phyloP scores from a whole-genome alignment of 1,284 basidiomycete species.

The Chiua sp. region DNA sequence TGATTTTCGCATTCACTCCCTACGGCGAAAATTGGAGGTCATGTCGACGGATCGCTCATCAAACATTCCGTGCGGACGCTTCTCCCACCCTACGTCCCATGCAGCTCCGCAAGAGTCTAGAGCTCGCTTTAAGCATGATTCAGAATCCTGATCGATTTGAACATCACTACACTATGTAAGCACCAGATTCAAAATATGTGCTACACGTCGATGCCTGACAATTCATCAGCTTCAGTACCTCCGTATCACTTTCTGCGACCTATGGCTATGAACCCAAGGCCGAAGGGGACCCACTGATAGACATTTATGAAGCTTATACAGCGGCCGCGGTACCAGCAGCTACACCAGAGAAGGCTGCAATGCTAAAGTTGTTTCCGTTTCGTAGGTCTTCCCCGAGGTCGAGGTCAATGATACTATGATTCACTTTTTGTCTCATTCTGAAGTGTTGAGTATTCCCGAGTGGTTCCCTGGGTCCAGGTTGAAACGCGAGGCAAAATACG shows the following conservation, averaged over 20 bases:
- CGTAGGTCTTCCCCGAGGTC: slow-evolving; percentile 8
- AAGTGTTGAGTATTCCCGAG: too few relatives aligned
- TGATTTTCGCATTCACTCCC: slow-evolving; percentile 5
- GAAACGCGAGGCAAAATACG: too few relatives aligned
- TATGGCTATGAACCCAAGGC: slow-evolving; percentile 22
- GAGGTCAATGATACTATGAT: too few relatives aligned
- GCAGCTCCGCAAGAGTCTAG: slow-evolving; percentile 17
- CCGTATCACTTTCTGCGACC: slow-evolving; percentile 12
- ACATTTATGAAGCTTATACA: background rate
- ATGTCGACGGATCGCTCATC: slow-evolving; percentile 16
- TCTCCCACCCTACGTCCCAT: slow-evolving; percentile 10
- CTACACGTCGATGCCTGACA: background rate
- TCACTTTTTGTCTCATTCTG: too few relatives aligned
- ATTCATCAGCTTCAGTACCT: slow-evolving; percentile 3
- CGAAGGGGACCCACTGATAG: slow-evolving; percentile 14
- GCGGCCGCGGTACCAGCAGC: background rate
- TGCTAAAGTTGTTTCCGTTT: slow-evolving; percentile 24
- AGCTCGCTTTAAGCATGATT: slow-evolving; percentile 9
- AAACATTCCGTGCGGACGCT: slow-evolving; percentile 8
- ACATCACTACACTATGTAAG: slow-evolving; percentile 10
- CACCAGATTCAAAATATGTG: background rate
- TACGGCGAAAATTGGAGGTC: slow-evolving; percentile 17
- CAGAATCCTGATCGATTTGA: slow-evolving; percentile 9
- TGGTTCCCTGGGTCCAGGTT: too few relatives aligned
- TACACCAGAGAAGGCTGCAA: slow-evolving; percentile 6